These are phyloP conservation scores for Penicillium goetzii DNA, from an alignment of 495 filamentous ascomycete genomes.

Conservation along the genomic window DNA sequence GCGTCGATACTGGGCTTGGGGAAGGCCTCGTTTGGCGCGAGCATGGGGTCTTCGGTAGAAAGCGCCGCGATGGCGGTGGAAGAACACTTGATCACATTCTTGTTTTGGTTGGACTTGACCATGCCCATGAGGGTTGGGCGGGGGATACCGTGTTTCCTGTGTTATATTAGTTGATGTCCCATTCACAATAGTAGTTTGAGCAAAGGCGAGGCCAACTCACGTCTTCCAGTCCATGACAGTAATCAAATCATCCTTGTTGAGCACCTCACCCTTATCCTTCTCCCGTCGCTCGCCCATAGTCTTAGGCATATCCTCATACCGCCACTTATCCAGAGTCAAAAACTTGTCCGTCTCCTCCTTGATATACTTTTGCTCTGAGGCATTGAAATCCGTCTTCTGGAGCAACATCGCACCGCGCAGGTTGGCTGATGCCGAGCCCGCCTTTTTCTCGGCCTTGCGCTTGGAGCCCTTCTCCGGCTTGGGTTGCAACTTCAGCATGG, in stretches of 20 bases:
- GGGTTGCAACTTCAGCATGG: conserved; percentile 26
- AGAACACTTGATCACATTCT: conserved; percentile 47
- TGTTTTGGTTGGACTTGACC: conserved; percentile 60
- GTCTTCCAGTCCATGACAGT: conserved; percentile 76
- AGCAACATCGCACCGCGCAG: not conserved
- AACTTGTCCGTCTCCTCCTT: conserved; percentile 30
- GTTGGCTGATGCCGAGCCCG: not conserved
- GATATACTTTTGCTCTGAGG: conserved; percentile 21
- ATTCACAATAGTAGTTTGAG: not conserved
- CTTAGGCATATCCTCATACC: conserved; percentile 39
- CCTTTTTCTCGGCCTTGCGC: conserved; percentile 14
- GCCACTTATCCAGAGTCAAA: conserved; percentile 37
- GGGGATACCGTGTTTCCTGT: conserved; percentile 65
- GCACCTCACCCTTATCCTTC: conserved; percentile 11
- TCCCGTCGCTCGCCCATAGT: conserved; percentile 19
- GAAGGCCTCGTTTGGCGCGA: conserved; percentile 34
- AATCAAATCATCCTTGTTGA: conserved; percentile 40
- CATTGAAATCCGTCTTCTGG: conserved; percentile 19
- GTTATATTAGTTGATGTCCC: conserved; percentile 9
- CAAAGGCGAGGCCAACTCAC: conserved; percentile 49
- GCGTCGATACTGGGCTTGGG: conserved; percentile 47
- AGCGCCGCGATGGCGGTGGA: conserved; percentile 48
- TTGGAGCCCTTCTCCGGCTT: conserved; percentile 26
- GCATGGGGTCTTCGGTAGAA: conserved; percentile 16
- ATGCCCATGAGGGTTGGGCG: conserved; percentile 70